Evolutionary conservation across 331 rosid species (phyloP).

Genomic region (Pyrus hybrid): DNA sequence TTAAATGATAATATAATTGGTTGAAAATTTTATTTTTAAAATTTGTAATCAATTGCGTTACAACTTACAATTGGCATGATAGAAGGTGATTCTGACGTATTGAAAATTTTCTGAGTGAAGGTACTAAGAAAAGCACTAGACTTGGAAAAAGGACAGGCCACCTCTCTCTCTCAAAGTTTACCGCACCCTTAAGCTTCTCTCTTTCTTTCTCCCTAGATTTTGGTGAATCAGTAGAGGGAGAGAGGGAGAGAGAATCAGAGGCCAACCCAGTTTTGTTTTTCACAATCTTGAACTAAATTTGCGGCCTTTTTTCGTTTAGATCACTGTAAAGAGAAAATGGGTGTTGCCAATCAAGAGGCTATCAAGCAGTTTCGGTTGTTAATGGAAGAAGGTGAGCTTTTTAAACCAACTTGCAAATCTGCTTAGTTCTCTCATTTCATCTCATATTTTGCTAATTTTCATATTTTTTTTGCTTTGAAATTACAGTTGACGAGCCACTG

Average conservation of each 20-base stretch:
- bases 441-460: conserved; percentile 11
- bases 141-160: not conserved
- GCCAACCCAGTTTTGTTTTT: conserved; percentile 13
- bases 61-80: too few relatives aligned
- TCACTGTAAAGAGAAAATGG: conserved; percentile 37
- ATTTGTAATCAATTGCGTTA: too few relatives aligned
- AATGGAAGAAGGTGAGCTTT: conserved; percentile 52
- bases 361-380: conserved; percentile 58
- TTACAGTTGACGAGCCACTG: conserved; percentile 61
- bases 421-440: conserved; percentile 17
- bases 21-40: too few relatives aligned
- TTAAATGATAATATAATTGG: too few relatives aligned
- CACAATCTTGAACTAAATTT: not conserved
- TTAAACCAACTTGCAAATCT: conserved; percentile 4
- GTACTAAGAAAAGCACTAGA: not conserved
- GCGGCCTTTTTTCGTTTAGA: not conserved
- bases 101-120: too few relatives aligned
- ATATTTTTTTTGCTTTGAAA: not conserved
- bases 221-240: not conserved
- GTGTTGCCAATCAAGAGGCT: conserved; percentile 55
- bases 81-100: too few relatives aligned
- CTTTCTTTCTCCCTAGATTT: conserved; percentile 9
- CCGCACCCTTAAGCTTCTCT: not conserved
- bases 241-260: not conserved
- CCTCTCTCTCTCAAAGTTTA: not conserved